Evolutionary conservation across 495 filamentous ascomycete species (phyloP).

Genomic region (Podospora conica): DNA sequence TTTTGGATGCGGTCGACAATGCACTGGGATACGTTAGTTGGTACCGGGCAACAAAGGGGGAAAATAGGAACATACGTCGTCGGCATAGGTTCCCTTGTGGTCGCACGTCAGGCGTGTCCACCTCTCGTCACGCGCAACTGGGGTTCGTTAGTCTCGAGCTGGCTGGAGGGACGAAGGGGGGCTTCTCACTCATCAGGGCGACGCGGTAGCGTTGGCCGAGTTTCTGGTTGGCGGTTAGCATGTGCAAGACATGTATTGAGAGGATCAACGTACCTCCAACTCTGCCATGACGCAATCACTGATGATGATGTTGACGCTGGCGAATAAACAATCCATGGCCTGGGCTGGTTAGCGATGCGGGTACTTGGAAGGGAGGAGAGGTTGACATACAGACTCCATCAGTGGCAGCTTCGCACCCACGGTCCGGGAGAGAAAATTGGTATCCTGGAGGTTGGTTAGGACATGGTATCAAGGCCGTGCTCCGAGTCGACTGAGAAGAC

Average conservation of each 20-base stretch:
- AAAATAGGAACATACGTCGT: constrained; percentile 48
- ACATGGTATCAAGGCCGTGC: background rate
- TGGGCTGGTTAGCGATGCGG: background rate
- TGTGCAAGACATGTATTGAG: background rate
- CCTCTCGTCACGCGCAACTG: constrained; percentile 83
- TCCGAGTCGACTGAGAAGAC: constrained; percentile 1
- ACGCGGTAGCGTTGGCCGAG: constrained; percentile 84
- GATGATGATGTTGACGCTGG: constrained; percentile 62
- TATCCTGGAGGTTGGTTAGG: constrained; percentile 45
- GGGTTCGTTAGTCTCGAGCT: constrained; percentile 4
- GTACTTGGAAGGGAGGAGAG: background rate
- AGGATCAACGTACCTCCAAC: constrained; percentile 1
- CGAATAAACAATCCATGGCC: constrained; percentile 69
- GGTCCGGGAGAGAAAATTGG: constrained; percentile 90
- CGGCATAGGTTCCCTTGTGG: constrained; percentile 89
- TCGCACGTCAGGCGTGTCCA: constrained; percentile 80
- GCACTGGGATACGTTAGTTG: constrained; percentile 39
- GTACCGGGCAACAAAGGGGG: too few relatives aligned
- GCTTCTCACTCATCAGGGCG: constrained; percentile 53
- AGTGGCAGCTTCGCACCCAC: constrained; percentile 87
- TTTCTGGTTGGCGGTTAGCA: constrained; percentile 57
- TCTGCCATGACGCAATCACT: constrained; percentile 56
- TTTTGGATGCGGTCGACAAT: constrained; percentile 78
- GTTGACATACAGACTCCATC: constrained; percentile 52
- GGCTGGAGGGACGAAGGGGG: too few relatives aligned